Percentiles rank a stretch among this genome's conserved stretches.
Conservation (phyloP, 2,329 filamentous ascomycete species). For the Alternaria gansuensis region DNA sequence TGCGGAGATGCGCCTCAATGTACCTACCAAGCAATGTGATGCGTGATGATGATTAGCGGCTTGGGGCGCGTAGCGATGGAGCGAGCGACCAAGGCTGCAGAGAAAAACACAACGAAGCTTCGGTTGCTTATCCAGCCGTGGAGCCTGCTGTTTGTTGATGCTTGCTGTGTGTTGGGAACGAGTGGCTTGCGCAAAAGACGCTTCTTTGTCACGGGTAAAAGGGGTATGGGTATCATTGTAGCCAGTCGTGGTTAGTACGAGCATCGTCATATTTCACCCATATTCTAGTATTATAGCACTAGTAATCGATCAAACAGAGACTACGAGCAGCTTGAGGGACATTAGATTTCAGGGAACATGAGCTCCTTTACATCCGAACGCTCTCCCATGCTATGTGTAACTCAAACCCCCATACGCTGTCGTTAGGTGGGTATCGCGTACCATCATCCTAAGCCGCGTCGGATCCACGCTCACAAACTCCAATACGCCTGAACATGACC, state of each 20-base stretch:
- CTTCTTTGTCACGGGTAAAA: constrained; percentile 6
- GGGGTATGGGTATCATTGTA: constrained; percentile 21
- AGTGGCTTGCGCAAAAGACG: constrained; percentile 9
- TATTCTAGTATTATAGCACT: neutral
- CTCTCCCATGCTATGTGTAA: constrained; percentile 5
- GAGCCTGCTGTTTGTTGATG: constrained; percentile 26
- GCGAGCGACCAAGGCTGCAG: constrained; percentile 12
- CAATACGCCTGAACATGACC: constrained; percentile 40
- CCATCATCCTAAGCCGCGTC: constrained; percentile 24
- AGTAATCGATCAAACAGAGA: neutral
- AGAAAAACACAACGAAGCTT: constrained; percentile 4
- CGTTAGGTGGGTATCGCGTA: constrained; percentile 42
- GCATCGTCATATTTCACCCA: neutral
- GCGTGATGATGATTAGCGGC: constrained; percentile 12
- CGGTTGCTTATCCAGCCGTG: neutral
- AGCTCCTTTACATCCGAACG: neutral
- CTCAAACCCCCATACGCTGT: constrained; percentile 24
- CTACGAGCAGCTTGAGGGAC: neutral
- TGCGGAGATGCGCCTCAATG: constrained; percentile 31
- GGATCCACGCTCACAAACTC: constrained; percentile 24
- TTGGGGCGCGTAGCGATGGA: constrained; percentile 28
- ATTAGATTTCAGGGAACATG: neutral
- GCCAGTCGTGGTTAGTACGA: neutral
- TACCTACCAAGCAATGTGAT: constrained; percentile 12
- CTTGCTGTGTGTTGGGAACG: constrained; percentile 14